Base-by-base conservation (phyloP, 805 yeast species). In the Metschnikowia kunwiensis region DNA sequence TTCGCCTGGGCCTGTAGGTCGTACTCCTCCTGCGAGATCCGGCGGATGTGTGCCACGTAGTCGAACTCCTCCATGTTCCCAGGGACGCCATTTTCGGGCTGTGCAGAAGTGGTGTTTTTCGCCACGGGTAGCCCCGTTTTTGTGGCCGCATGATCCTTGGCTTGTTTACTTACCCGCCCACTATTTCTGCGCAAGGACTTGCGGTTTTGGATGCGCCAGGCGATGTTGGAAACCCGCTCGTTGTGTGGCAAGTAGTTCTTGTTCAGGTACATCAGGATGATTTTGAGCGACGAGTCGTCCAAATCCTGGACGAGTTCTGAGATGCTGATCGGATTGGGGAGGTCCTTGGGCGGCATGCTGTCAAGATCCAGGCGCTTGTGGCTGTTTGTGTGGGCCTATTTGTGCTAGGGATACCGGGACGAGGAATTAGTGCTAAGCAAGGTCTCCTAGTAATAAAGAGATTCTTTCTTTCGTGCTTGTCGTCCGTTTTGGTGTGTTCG, bases 201-300 rank as follows among this genome's bases (percentile, higher is more conserved):
- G 26, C 51, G 52, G 47, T 64, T 68, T 32, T 68, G 70, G 38
- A 68, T 66, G 37, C 74, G 54, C 72, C 72, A 67, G 6, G 74
- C 72, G 11, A 68, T 58, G 48, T 68, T 68, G 24, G 63, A 53
- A 18, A 68, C 65, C 27, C 74, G 51, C 39, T 64, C 55, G 43
- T 60, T 64, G 46, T 68, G 68, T 7, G 74, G 74, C 32, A 68
- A 48, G 43, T 63, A 68, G 36, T 47, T 50, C 48, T 68, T 68
- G 44, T 60, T 57, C 47, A 58, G 61, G 46, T 68, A 68, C 72
- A 68, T 67, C 45, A 62, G 58, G 47, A 51, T 64, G 23, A 68
- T 58, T 31, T 61, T 51, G 32, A 66, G 46, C 14, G 70, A 60
- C 15, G 63, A 44, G 47, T 67, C 58, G 42, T 66, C 72, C 15